phyloP scores from a whole-genome alignment of 2,329 filamentous ascomycete species.

The Aureobasidium pullulans region DNA sequence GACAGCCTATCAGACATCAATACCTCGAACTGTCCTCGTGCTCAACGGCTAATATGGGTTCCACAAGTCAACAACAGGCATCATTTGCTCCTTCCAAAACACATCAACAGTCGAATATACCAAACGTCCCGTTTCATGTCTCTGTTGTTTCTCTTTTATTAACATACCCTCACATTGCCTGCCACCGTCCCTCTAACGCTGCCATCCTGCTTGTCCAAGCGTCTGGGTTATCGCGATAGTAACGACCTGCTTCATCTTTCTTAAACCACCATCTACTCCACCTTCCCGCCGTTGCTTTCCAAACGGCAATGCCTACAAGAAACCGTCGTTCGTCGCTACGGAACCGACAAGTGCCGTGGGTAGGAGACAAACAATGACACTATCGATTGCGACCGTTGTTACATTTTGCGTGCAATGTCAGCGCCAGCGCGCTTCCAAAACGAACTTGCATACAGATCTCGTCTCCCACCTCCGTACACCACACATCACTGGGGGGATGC shows the following conservation, averaged over 20 bases:
- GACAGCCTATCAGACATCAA: slow-evolving; percentile 10
- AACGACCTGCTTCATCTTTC: background rate
- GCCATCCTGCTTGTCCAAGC: background rate
- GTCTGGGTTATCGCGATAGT: background rate
- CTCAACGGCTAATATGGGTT: slow-evolving; percentile 7
- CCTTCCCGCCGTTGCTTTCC: slow-evolving; percentile 2
- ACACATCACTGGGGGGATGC: slow-evolving; percentile 1
- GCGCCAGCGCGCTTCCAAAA: background rate
- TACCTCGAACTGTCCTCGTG: slow-evolving; percentile 6
- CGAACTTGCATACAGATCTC: background rate
- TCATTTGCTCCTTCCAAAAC: slow-evolving; percentile 5
- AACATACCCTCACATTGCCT: background rate
- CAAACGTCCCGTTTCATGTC: slow-evolving; percentile 13
- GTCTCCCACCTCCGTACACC: background rate
- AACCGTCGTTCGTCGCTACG: slow-evolving; percentile 9
- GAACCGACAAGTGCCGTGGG: slow-evolving; percentile 3
- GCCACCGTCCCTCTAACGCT: background rate
- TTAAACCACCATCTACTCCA: background rate
- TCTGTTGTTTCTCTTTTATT: slow-evolving; percentile 9
- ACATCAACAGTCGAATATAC: slow-evolving; percentile 8
- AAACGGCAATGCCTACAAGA: slow-evolving; percentile 11
- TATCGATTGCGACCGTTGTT: slow-evolving; percentile 8
- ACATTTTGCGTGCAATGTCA: background rate
- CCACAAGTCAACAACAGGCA: slow-evolving; percentile 3
- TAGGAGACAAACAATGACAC: slow-evolving; percentile 1